Conservation (phyloP, 2,329 filamentous ascomycete genomes). For the Ophiostoma angusticollis region DNA sequence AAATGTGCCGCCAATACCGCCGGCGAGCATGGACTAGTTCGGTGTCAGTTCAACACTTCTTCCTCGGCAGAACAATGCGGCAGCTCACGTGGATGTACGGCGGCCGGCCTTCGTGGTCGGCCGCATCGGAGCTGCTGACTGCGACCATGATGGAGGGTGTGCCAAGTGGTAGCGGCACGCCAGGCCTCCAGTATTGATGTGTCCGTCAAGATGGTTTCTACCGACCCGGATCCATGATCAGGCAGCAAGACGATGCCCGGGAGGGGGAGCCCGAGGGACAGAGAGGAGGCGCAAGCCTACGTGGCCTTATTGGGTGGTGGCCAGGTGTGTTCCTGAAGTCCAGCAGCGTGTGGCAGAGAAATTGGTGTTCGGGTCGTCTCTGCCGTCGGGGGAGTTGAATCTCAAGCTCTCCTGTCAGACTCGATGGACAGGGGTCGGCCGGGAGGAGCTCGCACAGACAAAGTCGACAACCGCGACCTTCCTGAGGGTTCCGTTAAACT, state of each 20-base stretch:
- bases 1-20: conserved; percentile 80
- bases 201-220: conserved; percentile 6
- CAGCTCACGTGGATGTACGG: conserved; percentile 48
- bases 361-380: too few relatives aligned
- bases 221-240: conserved; percentile 16
- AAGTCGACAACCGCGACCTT: too few relatives aligned
- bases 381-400: too few relatives aligned
- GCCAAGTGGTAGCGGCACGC: conserved; percentile 5
- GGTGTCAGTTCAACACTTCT: conserved; percentile 10
- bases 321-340: too few relatives aligned
- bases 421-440: too few relatives aligned
- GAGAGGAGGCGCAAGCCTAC: not conserved
- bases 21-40: conserved; percentile 89
- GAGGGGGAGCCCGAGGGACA: conserved; percentile 1
- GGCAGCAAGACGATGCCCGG: conserved; percentile 6
- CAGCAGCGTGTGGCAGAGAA: too few relatives aligned
- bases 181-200: conserved; percentile 4
- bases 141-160: conserved; percentile 13
- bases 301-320: too few relatives aligned
- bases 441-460: too few relatives aligned
- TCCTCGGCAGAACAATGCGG: conserved; percentile 3
- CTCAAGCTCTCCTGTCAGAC: too few relatives aligned
- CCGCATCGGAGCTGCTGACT: conserved; percentile 24
- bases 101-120: conserved; percentile 43
- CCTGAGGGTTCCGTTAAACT: too few relatives aligned